Conservation (phyloP, 805 yeast species). For the Yamadazyma paraphyllophila region DNA sequence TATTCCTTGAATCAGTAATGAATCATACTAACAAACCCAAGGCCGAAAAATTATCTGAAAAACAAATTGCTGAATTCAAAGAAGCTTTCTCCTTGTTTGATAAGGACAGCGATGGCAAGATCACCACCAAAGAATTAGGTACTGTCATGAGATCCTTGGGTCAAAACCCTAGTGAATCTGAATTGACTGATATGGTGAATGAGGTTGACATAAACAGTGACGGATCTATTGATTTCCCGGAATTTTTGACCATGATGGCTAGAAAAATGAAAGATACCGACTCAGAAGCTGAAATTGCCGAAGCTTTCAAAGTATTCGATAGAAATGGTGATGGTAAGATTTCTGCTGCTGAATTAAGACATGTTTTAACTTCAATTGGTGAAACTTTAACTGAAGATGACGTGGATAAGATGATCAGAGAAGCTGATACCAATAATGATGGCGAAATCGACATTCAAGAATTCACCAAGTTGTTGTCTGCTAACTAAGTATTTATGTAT, state of each 20-base stretch:
- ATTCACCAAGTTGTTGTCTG: conserved; percentile 83
- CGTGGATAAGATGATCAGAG: conserved; percentile 95
- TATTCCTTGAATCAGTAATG: background rate
- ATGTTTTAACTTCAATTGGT: conserved; percentile 95
- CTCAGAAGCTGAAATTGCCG: conserved; percentile 93
- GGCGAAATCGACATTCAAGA: conserved; percentile 97
- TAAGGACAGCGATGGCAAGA: conserved; percentile 95
- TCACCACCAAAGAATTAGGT: conserved; percentile 92
- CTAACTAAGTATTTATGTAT: conserved; percentile 46
- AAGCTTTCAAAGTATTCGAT: conserved; percentile 98
- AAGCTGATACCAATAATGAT: conserved; percentile 92
- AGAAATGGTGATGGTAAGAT: conserved; percentile 95
- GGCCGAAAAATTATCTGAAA: conserved; percentile 91
- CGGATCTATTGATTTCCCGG: conserved; percentile 58
- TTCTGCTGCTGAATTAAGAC: conserved; percentile 93
- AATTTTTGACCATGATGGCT: conserved; percentile 45
- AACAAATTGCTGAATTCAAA: conserved; percentile 94
- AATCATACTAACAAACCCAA: conserved; percentile 22
- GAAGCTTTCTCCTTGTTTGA: conserved; percentile 98
- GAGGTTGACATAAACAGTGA: conserved; percentile 96
- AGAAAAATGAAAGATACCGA: conserved; percentile 92
- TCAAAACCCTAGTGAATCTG: conserved; percentile 94
- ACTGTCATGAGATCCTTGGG: conserved; percentile 99
- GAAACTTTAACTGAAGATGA: conserved; percentile 95
- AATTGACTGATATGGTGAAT: conserved; percentile 93